Conservation (phyloP, 2,329 filamentous ascomycete species). For the Achaetomium macrosporum region DNA sequence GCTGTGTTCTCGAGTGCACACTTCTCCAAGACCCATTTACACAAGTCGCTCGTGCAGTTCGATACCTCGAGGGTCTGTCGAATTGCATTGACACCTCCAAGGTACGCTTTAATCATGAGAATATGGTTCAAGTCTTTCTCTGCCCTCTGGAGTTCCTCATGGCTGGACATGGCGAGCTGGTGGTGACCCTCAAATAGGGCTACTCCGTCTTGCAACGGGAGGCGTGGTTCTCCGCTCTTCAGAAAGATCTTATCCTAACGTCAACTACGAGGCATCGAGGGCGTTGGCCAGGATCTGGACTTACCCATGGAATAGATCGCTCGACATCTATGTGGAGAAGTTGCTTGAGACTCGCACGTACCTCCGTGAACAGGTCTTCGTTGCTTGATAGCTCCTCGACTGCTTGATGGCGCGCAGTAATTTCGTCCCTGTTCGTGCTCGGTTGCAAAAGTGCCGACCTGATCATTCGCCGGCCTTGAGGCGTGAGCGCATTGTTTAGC, state of each 20-base stretch:
- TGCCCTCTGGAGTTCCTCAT: slow-evolving; percentile 59
- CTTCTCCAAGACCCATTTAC: slow-evolving; percentile 57
- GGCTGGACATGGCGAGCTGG: slow-evolving; percentile 70
- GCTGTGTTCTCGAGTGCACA: slow-evolving; percentile 60
- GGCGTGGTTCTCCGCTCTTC: not conserved
- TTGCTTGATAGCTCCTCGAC: slow-evolving; percentile 75
- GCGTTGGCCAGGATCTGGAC: slow-evolving; percentile 3
- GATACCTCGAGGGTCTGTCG: slow-evolving; percentile 62
- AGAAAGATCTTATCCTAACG: not conserved
- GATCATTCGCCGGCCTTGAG: slow-evolving; percentile 81
- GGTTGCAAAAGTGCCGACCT: slow-evolving; percentile 86
- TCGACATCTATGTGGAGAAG: slow-evolving; percentile 21
- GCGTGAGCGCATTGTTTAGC: slow-evolving; percentile 76
- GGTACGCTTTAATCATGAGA: slow-evolving; percentile 78
- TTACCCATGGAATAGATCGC: slow-evolving; percentile 39
- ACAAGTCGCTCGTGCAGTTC: slow-evolving; percentile 54
- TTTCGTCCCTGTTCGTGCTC: slow-evolving; percentile 61
- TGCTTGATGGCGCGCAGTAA: slow-evolving; percentile 71
- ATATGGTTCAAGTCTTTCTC: slow-evolving; percentile 84
- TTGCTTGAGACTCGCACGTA: slow-evolving; percentile 45
- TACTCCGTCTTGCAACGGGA: not conserved
- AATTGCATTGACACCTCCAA: slow-evolving; percentile 61
- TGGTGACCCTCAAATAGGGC: slow-evolving; percentile 31
- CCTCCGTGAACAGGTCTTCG: slow-evolving; percentile 76
- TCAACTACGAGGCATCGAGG: not conserved